Conservation (phyloP, 352 stramenopile species). For the Phytopythium ostracodes region DNA sequence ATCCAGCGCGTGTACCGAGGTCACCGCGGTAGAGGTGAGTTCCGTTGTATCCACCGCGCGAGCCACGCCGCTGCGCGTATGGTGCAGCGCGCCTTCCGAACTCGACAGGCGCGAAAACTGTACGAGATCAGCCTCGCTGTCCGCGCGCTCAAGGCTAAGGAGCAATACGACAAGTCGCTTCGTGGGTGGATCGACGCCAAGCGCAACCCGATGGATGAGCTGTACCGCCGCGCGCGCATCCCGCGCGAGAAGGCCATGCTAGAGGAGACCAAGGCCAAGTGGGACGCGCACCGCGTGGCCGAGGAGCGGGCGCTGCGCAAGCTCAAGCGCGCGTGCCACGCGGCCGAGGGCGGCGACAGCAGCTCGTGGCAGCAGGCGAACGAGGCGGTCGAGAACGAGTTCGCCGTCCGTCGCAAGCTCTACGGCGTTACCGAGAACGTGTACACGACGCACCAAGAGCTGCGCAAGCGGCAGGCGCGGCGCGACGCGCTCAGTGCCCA, state of each 20-base stretch:
- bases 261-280: slow-evolving; percentile 38
- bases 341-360: slow-evolving; percentile 1
- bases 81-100: slow-evolving; percentile 46
- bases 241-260: slow-evolving; percentile 40
- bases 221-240: slow-evolving; percentile 52
- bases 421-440: slow-evolving; percentile 71
- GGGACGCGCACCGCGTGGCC: slow-evolving; percentile 34
- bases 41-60: slow-evolving; percentile 18
- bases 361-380: slow-evolving; percentile 24
- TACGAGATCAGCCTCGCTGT: slow-evolving; percentile 55
- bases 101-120: slow-evolving; percentile 35
- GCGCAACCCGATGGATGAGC: slow-evolving; percentile 65
- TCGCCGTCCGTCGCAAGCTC: slow-evolving; percentile 36
- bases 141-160: slow-evolving; percentile 47
- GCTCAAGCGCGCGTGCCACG: slow-evolving; percentile 27
- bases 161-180: slow-evolving; percentile 50
- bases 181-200: slow-evolving; percentile 41
- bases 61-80: slow-evolving; percentile 31
- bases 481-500: slow-evolving; percentile 25
- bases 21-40: slow-evolving; percentile 23
- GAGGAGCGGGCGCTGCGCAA: slow-evolving; percentile 51
- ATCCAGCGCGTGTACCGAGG: slow-evolving; percentile 50
- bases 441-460: slow-evolving; percentile 53
- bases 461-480: slow-evolving; percentile 28
- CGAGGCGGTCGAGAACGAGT: slow-evolving; percentile 44